Conservation (phyloP, 1,284 basidiomycete species). For the Cystobasidium slooffiae region DNA sequence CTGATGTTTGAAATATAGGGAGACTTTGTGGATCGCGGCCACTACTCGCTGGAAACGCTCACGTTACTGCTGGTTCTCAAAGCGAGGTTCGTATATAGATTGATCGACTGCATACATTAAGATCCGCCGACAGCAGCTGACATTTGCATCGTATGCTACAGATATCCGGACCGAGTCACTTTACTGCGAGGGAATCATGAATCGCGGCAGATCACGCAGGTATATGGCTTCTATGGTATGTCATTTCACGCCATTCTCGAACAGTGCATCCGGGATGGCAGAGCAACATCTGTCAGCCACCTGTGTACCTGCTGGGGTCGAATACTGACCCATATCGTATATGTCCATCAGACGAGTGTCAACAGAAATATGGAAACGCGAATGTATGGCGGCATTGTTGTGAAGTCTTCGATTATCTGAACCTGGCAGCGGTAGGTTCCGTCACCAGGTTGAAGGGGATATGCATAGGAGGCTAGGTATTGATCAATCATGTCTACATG, state of each 20-base stretch:
- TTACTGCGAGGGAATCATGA: constrained; percentile 93
- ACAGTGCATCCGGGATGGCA: background rate
- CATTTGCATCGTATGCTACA: constrained; percentile 53
- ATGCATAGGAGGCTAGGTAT: too few relatives aligned
- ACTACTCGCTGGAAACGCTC: constrained; percentile 95
- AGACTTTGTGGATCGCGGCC: constrained; percentile 95
- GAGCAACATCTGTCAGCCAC: background rate
- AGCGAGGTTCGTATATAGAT: constrained; percentile 67
- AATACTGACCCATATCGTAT: too few relatives aligned
- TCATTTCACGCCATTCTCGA: constrained; percentile 14
- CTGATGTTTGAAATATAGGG: constrained; percentile 64
- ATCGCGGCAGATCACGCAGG: constrained; percentile 93
- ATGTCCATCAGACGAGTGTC: constrained; percentile 77
- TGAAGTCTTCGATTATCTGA: constrained; percentile 91
- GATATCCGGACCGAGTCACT: constrained; percentile 90
- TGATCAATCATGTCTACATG: too few relatives aligned
- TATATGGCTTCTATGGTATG: constrained; percentile 95
- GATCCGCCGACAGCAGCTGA: background rate
- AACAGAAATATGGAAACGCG: constrained; percentile 92
- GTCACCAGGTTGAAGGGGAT: too few relatives aligned
- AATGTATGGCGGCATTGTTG: constrained; percentile 96
- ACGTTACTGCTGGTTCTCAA: constrained; percentile 87
- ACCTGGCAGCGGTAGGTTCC: constrained; percentile 80
- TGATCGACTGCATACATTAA: background rate
- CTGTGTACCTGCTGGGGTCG: too few relatives aligned